Base-by-base conservation (phyloP, 306 rosid species). In the Sicyos baderoa region DNA sequence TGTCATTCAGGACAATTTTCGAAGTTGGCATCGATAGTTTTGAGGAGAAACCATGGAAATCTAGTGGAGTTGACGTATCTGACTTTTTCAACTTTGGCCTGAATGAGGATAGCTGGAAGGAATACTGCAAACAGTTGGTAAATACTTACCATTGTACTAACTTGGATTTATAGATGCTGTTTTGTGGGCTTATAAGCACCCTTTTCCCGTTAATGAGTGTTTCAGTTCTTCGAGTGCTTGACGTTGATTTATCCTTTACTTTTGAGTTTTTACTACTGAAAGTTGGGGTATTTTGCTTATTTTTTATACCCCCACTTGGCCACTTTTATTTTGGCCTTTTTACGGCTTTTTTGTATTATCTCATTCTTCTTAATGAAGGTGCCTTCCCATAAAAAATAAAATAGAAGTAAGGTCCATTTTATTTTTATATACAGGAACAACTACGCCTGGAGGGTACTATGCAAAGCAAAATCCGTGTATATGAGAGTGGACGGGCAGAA, bases 111-210 rank as follows among this genome's bases (percentile, higher is more conserved):
- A 83, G 87, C 81, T 94, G 99, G 99, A 94, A 82, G 81, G 96
- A 87, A 77, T 94, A 94, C 84, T 86, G 97, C 91, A 90, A 80
- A 84, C 99, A 83, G 81, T 96, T 94, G 97, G 99, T 94, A 86
- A 35, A 5, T 35, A 1, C 8, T 35, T 35, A 35, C 42, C 42
- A 35, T 35, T 35, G 73, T 32, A 37, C n/a, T 49, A 50, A 44
- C 52, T 25, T 74, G 42, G 22, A 6, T 35, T 0, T 29, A 29
- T 29, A 35, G 42, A 35, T 35, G 42, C 42, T 47, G 48, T 72
- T 77, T 78, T 53, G 74, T 68, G 44, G 55, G 45, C 4, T 23
- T 27, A 14, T 67, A 13, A 13, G 57, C 17, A 14, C 72, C 44
- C 57, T 16, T 9, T 35, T 44, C 21, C 57, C 2, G 29, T 32